Base-by-base conservation (phyloP, 2,329 filamentous ascomycete genomes). In the Aspergillus ibericus region DNA sequence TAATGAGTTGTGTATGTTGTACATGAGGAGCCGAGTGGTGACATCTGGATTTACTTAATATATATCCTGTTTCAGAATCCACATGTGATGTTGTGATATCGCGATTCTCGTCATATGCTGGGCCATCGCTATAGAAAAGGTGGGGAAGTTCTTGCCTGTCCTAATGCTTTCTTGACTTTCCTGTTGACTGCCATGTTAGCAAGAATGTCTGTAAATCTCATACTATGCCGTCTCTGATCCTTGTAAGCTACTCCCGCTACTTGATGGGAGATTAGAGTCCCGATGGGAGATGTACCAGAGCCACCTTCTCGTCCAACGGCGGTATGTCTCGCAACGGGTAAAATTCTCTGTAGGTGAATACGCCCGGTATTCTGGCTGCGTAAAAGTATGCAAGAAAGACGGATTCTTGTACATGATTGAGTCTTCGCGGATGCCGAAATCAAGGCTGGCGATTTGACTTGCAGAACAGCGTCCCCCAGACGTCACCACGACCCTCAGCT, bases 311-410 rank as follows among this genome's bases (percentile, higher is more conserved):
- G 13, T 42, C 38, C 38, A 42, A 22, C 38, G 18, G 38, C 7
- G 18, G 38, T 42, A 18, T 42, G 5, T 22, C 18, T 18, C 18
- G 16, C n/a, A 42, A 42, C n/a, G n/a, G n/a, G 36, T 7, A 16
- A 53, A 73, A 74, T 27, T 65, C 61, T n/a, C 56, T 60, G 54
- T 66, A 66, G 3, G 67, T 72, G 36, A 73, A 61, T 18, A 70
- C 18, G 7, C 67, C 68, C 5, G 66, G 58, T 67, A 73, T 74
- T 12, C 18, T 42, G 5, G 18, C 22, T 42, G 38, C 22, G 18
- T 13, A 42, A 13, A 6, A 12, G 16, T 42, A 42, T 42, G 16
- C 8, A 42, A 42, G 16, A 7, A 29, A 42, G 8, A 20, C 4
- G 2, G 20, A 9, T 32, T 9, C 15, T 10, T 22, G 13, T 22